Percentiles rank a stretch among this genome's conserved stretches.
Conservation (phyloP, 2,329 filamentous ascomycete genomes). For the Colletotrichum liriopes region DNA sequence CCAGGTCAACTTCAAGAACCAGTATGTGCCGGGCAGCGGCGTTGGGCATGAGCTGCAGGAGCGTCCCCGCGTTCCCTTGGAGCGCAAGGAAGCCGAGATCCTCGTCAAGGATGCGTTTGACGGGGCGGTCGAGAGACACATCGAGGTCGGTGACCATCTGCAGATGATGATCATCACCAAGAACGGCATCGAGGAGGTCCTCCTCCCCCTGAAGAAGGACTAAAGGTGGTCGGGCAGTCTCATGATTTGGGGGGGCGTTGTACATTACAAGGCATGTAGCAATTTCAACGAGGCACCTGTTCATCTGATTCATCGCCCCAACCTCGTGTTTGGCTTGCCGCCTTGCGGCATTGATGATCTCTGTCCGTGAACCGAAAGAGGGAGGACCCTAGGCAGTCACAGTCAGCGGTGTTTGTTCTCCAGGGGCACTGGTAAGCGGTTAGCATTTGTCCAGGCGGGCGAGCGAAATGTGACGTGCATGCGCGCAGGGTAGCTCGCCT, state of each 20-base stretch:
- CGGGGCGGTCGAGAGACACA: slow-evolving; percentile 97
- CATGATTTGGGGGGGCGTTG: slow-evolving; percentile 24
- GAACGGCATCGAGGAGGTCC: slow-evolving; percentile 89
- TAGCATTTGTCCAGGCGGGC: too few species aligned
- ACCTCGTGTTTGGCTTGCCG: background rate
- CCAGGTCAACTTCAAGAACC: slow-evolving; percentile 99
- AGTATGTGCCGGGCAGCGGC: slow-evolving; percentile 91
- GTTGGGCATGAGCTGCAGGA: slow-evolving; percentile 85
- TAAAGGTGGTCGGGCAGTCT: slow-evolving; percentile 60
- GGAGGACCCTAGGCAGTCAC: background rate
- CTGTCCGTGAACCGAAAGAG: background rate
- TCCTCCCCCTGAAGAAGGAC: slow-evolving; percentile 90
- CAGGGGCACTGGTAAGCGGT: background rate
- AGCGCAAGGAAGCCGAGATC: slow-evolving; percentile 82
- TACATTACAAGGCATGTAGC: slow-evolving; percentile 42
- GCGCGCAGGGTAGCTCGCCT: background rate
- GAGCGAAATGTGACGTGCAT: background rate
- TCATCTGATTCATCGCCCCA: slow-evolving; percentile 27
- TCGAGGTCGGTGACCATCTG: slow-evolving; percentile 96
- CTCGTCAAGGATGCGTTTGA: slow-evolving; percentile 98
- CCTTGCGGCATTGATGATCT: background rate
- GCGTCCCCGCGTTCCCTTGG: slow-evolving; percentile 79
- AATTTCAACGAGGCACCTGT: slow-evolving; percentile 33
- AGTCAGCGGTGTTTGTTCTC: background rate
- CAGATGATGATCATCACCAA: slow-evolving; percentile 96